Evolutionary conservation across 495 filamentous ascomycete species (phyloP), one percentile per base, ranked within the genome.

Genomic region (Neurospora tetraspora): DNA sequence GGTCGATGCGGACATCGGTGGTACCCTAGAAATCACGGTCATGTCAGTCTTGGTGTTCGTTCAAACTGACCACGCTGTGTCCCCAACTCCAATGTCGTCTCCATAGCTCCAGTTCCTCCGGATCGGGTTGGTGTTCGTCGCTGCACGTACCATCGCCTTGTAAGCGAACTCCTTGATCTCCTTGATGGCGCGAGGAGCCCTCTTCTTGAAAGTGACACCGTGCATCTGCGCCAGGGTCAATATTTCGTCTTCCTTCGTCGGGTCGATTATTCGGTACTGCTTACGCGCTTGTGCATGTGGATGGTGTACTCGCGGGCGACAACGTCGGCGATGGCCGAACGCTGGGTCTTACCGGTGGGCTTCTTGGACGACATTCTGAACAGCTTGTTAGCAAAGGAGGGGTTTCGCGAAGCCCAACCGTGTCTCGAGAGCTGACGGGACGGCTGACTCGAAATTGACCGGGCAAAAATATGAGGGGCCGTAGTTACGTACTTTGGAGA

Each of bases 241-340:
- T 61, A 61, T 61, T 61, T 8, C 53, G 53, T 61, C 23, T 23
- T 31, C 12, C 12, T 61, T 61, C 53, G 53, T 61, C 53, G 20
- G 53, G 53, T 61, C 53, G 53, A 16, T 61, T 16, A 18, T 4
- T 70, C 37, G 27, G 71, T 43, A 71, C 70, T 70, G 93, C 93
- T 84, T 96, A 98, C 96, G 85, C 94, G 91, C 91, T 97, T 98
- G 92, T 99, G 96, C 76, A 99, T 86, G 89, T 99, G 95, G 89
- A 99, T 99, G 83, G 96, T 99, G 90, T 98, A 99, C 88, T 99
- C 96, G 89, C 96, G 94, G 73, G 96, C 90, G 81, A 99, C 96
- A 80, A 98, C 96, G 85, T 98, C 94, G 81, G 92, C 91, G 83
- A 98, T 97, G 85, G 96, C 96, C 82, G 94, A 97, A 81, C 94